These are phyloP conservation scores for Fusarium dlaminii DNA, from an alignment of 2,329 filamentous ascomycete genomes.

Conservation along the genomic window DNA sequence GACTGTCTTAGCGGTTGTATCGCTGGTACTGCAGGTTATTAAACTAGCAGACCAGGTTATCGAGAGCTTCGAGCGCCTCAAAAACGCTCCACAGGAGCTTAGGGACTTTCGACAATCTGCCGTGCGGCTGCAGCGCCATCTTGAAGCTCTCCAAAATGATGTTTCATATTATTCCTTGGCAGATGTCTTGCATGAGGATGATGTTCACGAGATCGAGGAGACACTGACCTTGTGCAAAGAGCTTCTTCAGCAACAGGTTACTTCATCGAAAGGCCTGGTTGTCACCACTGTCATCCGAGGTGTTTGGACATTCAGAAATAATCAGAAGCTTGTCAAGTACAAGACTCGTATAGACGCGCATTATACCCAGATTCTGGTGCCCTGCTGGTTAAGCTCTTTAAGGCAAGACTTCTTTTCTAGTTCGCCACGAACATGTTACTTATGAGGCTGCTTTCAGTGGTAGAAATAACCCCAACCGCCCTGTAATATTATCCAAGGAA, in stretches of 20 bases:
- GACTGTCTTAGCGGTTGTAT: neutral
- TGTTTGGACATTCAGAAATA: neutral
- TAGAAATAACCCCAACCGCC: neutral
- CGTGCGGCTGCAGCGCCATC: slow-evolving; percentile 8
- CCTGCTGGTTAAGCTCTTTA: neutral
- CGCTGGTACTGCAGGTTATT: slow-evolving; percentile 3
- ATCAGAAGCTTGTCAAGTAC: neutral
- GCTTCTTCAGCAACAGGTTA: neutral
- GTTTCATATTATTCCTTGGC: neutral
- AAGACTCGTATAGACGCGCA: slow-evolving; percentile 3
- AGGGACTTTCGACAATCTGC: slow-evolving; percentile 11
- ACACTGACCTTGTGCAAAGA: neutral
- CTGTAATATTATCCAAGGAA: neutral
- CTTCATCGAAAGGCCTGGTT: neutral
- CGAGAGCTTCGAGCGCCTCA: slow-evolving; percentile 7
- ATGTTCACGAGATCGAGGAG: neutral
- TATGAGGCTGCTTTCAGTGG: neutral
- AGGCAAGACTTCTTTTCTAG: neutral
- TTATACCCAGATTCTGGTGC: neutral
- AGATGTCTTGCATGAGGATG: neutral
- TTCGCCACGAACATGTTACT: neutral
- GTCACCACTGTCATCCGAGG: neutral
- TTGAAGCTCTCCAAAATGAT: slow-evolving; percentile 1
- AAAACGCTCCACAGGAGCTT: slow-evolving; percentile 17
- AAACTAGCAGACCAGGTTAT: slow-evolving; percentile 10